Conservation (phyloP, 1,284 basidiomycete genomes). For the Sporisorium sorghi region DNA sequence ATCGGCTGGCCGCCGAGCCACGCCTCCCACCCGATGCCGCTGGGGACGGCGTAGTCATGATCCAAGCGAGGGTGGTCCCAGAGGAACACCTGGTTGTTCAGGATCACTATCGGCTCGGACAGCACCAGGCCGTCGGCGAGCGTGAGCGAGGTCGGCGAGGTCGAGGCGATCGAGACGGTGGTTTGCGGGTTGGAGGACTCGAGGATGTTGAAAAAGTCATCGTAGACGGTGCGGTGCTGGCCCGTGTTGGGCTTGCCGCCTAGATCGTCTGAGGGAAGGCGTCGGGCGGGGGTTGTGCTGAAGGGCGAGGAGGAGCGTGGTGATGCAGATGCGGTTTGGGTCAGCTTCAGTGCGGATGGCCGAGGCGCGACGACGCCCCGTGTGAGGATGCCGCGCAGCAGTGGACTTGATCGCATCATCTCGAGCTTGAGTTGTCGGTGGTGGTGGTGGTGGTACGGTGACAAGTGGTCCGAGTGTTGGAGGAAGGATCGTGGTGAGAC, state of each 20-base stretch:
- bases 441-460: too few species aligned
- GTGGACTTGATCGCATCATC: neutral
- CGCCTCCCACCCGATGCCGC: slow-evolving; percentile 70
- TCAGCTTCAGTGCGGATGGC: too few species aligned
- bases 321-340: neutral
- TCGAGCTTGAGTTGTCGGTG: neutral
- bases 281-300: neutral
- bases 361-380: neutral
- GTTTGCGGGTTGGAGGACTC: slow-evolving; percentile 17
- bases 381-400: neutral
- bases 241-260: slow-evolving; percentile 63
- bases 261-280: slow-evolving; percentile 50
- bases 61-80: slow-evolving; percentile 82
- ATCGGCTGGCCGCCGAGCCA: slow-evolving; percentile 76
- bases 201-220: slow-evolving; percentile 62
- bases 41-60: slow-evolving; percentile 58
- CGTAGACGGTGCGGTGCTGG: slow-evolving; percentile 58
- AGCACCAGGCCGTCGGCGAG: slow-evolving; percentile 77
- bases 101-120: slow-evolving; percentile 81
- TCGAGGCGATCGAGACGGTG: slow-evolving; percentile 36
- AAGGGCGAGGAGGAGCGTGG: neutral
- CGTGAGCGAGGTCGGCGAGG: slow-evolving; percentile 46
- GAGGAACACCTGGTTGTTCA: slow-evolving; percentile 83
- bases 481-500: too few species aligned
- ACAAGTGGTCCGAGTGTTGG: too few species aligned